A percentile compares a stretch with the other conserved stretches of the same genome.
phyloP scores from a whole-genome alignment of 2,329 filamentous ascomycete species.

The Neoscytalidium dimidiatum region DNA sequence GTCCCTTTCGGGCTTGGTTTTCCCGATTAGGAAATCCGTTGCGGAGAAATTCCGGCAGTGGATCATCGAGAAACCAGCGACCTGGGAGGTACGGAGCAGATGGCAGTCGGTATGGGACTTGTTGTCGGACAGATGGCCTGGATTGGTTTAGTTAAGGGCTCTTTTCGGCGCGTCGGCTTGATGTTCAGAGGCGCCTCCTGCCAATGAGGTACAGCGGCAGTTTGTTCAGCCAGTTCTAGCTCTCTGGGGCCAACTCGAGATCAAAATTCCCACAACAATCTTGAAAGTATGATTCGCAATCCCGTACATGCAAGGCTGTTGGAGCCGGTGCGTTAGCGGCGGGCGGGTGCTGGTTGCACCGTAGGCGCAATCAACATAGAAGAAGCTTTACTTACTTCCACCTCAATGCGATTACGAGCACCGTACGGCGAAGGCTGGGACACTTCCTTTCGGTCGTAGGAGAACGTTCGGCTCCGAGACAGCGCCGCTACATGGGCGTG shows the following conservation, averaged over 20 bases:
- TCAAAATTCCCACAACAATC: conserved; percentile 43
- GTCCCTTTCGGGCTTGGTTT: no score
- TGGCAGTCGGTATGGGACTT: no score
- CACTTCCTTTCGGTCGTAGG: conserved; percentile 29
- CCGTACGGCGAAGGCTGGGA: conserved; percentile 37
- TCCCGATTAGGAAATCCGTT: neutral
- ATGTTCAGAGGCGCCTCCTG: conserved; percentile 33
- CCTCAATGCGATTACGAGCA: conserved; percentile 37
- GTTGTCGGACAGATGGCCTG: no score
- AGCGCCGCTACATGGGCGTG: conserved; percentile 35
- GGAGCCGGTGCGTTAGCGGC: neutral
- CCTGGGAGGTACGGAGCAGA: no score
- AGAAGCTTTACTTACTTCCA: conserved; percentile 28
- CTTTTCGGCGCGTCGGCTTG: conserved; percentile 20
- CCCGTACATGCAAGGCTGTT: conserved; percentile 38
- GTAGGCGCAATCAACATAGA: no score
- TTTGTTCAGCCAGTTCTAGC: conserved; percentile 15
- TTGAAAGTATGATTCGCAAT: conserved; percentile 39
- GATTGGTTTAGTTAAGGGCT: no score
- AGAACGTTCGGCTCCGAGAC: conserved; percentile 31
- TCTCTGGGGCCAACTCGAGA: conserved; percentile 29
- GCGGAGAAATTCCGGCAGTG: neutral
- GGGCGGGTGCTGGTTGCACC: no score
- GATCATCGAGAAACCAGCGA: no score
- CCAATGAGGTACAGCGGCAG: conserved; percentile 37